A percentile compares a stretch with the other conserved stretches of the same genome.
These are phyloP conservation scores for Pulveroboletus sp. DNA, from an alignment of 768 basidiomycete genomes.

Conservation along the genomic window DNA sequence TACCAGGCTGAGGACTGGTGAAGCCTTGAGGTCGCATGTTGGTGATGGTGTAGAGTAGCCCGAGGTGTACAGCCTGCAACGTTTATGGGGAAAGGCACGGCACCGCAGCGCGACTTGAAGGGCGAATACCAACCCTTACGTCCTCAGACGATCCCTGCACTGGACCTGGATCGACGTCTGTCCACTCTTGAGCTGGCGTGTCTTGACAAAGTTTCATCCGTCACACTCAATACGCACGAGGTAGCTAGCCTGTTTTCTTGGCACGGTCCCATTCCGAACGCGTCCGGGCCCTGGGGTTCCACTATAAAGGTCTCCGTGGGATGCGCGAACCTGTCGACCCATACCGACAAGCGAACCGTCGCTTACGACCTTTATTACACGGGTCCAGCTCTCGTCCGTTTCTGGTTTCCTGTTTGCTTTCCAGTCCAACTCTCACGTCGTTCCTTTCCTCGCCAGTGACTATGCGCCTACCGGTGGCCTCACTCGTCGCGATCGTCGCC, in stretches of 20 bases:
- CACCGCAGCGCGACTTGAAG: too few species aligned
- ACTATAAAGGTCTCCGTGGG: not conserved
- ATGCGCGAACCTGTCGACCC: not conserved
- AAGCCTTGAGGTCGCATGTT: too few species aligned
- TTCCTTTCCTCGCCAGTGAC: not conserved
- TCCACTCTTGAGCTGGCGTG: too few species aligned
- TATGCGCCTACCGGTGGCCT: constrained; percentile 12
- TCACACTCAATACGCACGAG: not conserved
- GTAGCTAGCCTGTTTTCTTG: not conserved
- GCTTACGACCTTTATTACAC: not conserved
- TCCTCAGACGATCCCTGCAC: too few species aligned
- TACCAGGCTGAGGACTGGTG: too few species aligned
- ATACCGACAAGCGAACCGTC: not conserved
- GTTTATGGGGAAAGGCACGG: too few species aligned
- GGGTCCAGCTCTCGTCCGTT: not conserved
- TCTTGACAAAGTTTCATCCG: not conserved
- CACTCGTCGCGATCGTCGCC: not conserved
- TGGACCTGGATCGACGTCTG: too few species aligned
- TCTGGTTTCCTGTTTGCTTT: not conserved
- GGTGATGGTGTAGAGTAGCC: too few species aligned
- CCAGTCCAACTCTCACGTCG: constrained; percentile 1
- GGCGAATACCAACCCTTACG: too few species aligned
- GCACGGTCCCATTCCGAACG: constrained; percentile 1
- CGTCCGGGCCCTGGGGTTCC: not conserved
- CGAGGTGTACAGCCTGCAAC: too few species aligned